Conservation (phyloP, 441 rosid genomes). For the Aquilaria agallochum region DNA sequence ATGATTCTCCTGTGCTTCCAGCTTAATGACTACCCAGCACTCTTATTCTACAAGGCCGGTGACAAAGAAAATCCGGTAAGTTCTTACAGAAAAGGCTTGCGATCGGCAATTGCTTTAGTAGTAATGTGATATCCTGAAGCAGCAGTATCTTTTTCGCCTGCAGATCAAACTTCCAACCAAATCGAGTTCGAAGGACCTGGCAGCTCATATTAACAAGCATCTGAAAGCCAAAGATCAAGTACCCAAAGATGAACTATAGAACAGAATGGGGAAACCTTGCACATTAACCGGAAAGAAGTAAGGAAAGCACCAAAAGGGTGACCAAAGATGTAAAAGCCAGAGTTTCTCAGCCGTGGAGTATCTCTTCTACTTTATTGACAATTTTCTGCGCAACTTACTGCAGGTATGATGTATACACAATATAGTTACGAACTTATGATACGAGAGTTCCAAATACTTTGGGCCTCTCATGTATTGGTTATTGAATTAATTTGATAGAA, state of each 20-base stretch:
- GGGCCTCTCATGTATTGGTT: no score
- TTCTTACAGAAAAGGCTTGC: slow-evolving; percentile 1
- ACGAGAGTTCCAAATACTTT: no score
- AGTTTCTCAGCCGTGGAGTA: no score
- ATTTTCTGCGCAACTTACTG: no score
- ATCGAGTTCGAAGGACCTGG: slow-evolving; percentile 60
- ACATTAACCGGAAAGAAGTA: no score
- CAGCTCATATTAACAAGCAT: slow-evolving; percentile 46
- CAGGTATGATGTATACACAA: no score
- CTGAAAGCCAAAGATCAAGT: slow-evolving; percentile 39
- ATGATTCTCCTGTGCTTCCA: slow-evolving; percentile 23
- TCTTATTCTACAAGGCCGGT: slow-evolving; percentile 58
- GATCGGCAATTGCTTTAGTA: background rate
- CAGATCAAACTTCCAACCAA: slow-evolving; percentile 67
- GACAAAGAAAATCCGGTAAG: slow-evolving; percentile 78
- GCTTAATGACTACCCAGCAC: slow-evolving; percentile 71
- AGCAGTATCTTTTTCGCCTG: slow-evolving; percentile 6
- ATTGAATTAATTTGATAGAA: no score
- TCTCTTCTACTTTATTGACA: no score
- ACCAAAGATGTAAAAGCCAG: no score
- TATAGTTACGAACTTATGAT: no score
- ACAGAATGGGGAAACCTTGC: background rate
- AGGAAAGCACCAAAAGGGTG: no score
- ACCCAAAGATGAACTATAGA: slow-evolving; percentile 77
- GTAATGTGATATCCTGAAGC: slow-evolving; percentile 9